A percentile compares a stretch with the other conserved stretches of the same genome.
Evolutionary conservation across 2,329 filamentous ascomycete genomes (phyloP).

Genomic region (Coniochaeta sp.): DNA sequence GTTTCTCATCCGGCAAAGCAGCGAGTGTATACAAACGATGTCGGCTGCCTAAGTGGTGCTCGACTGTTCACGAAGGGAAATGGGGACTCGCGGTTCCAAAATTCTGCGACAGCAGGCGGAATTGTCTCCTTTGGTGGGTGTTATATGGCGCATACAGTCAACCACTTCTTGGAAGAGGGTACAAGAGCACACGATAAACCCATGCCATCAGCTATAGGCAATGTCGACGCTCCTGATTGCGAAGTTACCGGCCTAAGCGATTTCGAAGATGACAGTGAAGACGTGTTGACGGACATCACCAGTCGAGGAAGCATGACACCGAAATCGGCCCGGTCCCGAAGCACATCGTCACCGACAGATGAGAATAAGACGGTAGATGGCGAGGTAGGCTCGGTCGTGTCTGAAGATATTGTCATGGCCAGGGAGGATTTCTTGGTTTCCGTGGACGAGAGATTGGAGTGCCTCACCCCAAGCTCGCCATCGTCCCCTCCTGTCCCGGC

Average conservation of each 20-base stretch:
- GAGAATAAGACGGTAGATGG: background rate
- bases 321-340: background rate
- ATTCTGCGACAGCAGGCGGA: background rate
- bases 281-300: slow-evolving; percentile 4
- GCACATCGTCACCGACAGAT: background rate
- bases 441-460: background rate
- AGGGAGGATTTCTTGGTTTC: background rate
- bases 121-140: background rate
- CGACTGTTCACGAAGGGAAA: no score
- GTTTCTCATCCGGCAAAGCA: background rate
- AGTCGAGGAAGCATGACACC: slow-evolving; percentile 5
- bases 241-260: slow-evolving; percentile 6
- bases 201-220: background rate
- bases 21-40: background rate
- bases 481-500: background rate
- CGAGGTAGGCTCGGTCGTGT: background rate
- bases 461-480: background rate
- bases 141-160: background rate
- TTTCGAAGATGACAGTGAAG: slow-evolving; percentile 3
- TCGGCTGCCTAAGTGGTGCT: no score
- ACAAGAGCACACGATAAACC: background rate
- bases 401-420: background rate
- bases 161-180: background rate
- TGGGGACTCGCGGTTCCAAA: background rate
- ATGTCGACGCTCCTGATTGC: background rate